Evolutionary conservation across 257 asterid species (phyloP).

Genomic region (Mentha longifolia): DNA sequence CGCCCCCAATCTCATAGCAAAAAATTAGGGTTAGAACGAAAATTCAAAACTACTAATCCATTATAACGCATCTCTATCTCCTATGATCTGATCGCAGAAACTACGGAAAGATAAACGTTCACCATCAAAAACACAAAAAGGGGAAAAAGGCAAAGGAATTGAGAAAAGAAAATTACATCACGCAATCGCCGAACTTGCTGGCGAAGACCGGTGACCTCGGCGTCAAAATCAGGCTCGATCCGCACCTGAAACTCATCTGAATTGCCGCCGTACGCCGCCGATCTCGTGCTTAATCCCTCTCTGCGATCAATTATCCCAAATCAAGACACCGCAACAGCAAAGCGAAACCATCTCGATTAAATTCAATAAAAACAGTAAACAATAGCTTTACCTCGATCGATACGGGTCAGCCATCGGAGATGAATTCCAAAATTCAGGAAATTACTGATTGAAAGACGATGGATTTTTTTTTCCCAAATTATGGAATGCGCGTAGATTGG

Average conservation of each 20-base stretch:
- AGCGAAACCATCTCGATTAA: neutral
- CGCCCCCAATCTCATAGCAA: conserved; percentile 9
- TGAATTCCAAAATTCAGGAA: conserved; percentile 2
- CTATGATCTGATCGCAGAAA: neutral
- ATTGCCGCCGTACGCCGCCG: conserved; percentile 55
- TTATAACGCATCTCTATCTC: conserved; percentile 1
- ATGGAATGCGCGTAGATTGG: neutral
- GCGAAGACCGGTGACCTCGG: conserved; percentile 82
- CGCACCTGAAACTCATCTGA: conserved; percentile 85
- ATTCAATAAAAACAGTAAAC: neutral
- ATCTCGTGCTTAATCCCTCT: conserved; percentile 81
- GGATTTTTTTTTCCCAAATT: conserved; percentile 15
- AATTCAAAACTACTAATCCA: neutral
- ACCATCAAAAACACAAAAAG: neutral
- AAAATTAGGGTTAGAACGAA: neutral
- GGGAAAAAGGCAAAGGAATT: neutral
- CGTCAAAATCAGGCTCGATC: conserved; percentile 86
- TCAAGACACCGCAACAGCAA: conserved; percentile 5
- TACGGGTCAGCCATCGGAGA: conserved; percentile 53
- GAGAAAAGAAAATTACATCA: conserved; percentile 46
- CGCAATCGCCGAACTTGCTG: conserved; percentile 84
- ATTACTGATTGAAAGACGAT: neutral
- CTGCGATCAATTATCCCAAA: conserved; percentile 39
- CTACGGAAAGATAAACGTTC: neutral
- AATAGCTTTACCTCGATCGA: conserved; percentile 58